These are phyloP conservation scores for Fusarium sp. DNA, from an alignment of 2,329 filamentous ascomycete species.

Conservation along the genomic window DNA sequence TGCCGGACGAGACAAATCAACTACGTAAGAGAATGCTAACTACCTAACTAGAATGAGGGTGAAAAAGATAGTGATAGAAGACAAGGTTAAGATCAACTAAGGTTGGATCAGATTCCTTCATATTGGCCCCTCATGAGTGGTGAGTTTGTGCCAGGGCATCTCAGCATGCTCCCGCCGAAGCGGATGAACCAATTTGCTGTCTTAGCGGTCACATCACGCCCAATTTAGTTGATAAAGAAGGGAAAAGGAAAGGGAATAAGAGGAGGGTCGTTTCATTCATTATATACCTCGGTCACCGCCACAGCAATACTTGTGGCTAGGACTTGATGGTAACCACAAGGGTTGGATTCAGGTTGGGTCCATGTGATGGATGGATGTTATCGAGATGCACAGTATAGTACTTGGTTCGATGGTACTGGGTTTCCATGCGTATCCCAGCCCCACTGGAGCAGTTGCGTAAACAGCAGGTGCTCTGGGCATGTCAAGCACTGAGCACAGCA, in stretches of 20 bases:
- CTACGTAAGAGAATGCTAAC: neutral
- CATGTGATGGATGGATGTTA: neutral
- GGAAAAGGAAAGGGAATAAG: slow-evolving; percentile 43
- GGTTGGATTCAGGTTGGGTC: neutral
- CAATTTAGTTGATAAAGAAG: slow-evolving; percentile 79
- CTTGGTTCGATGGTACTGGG: neutral
- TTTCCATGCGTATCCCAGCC: neutral
- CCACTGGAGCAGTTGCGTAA: slow-evolving; percentile 1
- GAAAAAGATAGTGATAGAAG: neutral
- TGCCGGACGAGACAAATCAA: neutral
- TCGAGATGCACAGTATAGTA: neutral
- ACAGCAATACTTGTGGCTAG: neutral
- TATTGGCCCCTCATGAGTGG: slow-evolving; percentile 72
- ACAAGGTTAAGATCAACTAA: slow-evolving; percentile 51
- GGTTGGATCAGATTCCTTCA: slow-evolving; percentile 72
- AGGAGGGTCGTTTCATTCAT: neutral
- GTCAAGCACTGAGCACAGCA: neutral
- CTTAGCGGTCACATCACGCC: slow-evolving; percentile 76
- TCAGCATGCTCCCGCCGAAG: slow-evolving; percentile 69
- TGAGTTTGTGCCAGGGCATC: slow-evolving; percentile 71
- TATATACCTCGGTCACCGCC: slow-evolving; percentile 16
- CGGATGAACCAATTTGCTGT: slow-evolving; percentile 66
- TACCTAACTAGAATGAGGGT: neutral
- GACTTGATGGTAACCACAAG: neutral
- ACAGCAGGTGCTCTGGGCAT: neutral